A percentile compares a stretch with the other conserved stretches of the same genome.
Evolutionary conservation across 257 asterid genomes (phyloP).

Genomic region (Plantago elongata): DNA sequence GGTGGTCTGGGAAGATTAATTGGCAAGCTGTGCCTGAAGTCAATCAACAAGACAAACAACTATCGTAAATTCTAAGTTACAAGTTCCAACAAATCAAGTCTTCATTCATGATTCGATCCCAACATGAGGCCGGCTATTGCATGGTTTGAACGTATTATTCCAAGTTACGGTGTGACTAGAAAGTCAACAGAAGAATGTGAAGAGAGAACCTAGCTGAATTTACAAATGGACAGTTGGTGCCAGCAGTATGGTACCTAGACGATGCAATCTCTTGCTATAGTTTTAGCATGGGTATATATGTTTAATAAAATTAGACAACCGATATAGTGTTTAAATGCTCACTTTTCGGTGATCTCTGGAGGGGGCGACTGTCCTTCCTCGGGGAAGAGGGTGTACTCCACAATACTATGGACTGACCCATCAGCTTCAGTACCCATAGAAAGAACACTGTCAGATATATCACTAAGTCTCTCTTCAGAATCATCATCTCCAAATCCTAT

Average conservation of each 20-base stretch:
- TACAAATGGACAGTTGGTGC: neutral
- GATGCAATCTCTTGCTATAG: slow-evolving; percentile 12
- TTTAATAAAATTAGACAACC: neutral
- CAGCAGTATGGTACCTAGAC: neutral
- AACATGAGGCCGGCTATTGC: neutral
- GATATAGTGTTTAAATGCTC: slow-evolving; percentile 26
- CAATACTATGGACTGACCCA: slow-evolving; percentile 67
- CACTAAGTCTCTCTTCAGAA: slow-evolving; percentile 86
- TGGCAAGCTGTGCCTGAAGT: slow-evolving; percentile 40
- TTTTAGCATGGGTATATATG: no score
- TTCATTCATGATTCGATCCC: neutral
- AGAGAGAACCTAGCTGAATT: neutral
- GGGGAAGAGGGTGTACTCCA: slow-evolving; percentile 82
- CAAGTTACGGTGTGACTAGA: neutral
- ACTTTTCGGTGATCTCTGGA: slow-evolving; percentile 55
- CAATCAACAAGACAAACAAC: slow-evolving; percentile 18
- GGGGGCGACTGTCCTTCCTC: slow-evolving; percentile 47
- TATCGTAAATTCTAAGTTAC: slow-evolving; percentile 4
- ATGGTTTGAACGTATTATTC: neutral
- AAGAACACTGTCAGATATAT: slow-evolving; percentile 90
- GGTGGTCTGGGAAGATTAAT: slow-evolving; percentile 61
- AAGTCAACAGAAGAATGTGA: neutral
- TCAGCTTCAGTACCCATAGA: slow-evolving; percentile 95
- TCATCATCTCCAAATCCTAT: slow-evolving; percentile 75
- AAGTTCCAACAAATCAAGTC: neutral